Evolutionary conservation across 106 monocot genomes (phyloP).

Genomic region (Apostasia ramifera): DNA sequence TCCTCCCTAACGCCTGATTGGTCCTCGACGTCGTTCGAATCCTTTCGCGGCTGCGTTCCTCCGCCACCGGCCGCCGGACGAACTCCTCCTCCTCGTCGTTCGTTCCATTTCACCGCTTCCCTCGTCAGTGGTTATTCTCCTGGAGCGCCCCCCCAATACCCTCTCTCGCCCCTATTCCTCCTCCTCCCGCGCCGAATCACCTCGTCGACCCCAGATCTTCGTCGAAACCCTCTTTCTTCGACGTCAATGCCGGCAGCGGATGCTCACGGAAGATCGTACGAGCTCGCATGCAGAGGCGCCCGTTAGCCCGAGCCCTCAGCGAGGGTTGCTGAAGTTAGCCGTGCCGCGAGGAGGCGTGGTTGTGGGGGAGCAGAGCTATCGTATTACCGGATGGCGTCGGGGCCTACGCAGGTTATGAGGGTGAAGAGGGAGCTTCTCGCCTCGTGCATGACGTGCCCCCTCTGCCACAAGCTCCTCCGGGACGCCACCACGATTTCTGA

Average conservation of each 20-base stretch:
- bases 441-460: constrained; percentile 72
- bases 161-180: no score
- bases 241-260: constrained; percentile 3
- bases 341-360: neutral
- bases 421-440: constrained; percentile 3
- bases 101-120: neutral
- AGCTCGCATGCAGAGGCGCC: constrained; percentile 4
- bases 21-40: no score
- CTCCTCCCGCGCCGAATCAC: neutral
- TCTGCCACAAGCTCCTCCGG: constrained; percentile 62
- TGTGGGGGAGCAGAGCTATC: neutral
- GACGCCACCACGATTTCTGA: constrained; percentile 87
- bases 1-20: no score
- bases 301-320: neutral
- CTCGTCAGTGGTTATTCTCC: neutral
- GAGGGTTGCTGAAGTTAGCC: no score
- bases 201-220: constrained; percentile 2
- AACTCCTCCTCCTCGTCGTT: neutral
- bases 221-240: neutral
- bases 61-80: no score
- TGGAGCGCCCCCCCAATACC: neutral
- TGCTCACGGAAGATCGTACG: no score
- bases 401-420: constrained; percentile 1
- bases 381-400: neutral
- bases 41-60: no score